Percentiles rank a stretch among this genome's conserved stretches.
Conservation (phyloP, 163 green algal genomes). For the Botryococcus braunii region DNA sequence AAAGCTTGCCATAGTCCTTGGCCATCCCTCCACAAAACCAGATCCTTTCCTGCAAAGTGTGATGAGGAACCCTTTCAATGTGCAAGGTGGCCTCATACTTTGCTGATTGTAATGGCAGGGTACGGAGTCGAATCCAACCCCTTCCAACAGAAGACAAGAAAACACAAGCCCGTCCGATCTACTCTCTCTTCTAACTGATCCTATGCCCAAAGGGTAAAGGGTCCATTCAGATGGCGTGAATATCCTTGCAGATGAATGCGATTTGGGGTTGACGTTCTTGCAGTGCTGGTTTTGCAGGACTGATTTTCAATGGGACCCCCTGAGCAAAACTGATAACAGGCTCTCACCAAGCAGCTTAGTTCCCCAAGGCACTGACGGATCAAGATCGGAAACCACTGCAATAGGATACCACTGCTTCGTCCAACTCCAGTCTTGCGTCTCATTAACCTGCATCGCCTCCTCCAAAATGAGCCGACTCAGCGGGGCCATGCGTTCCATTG, state of each 20-base stretch:
- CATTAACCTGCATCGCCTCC: too few relatives aligned
- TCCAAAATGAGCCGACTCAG: too few relatives aligned
- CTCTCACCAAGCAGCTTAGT: slow-evolving; percentile 38
- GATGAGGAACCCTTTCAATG: neutral
- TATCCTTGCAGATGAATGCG: neutral
- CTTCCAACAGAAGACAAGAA: neutral
- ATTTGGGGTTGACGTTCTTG: neutral
- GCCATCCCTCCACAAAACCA: slow-evolving; percentile 26
- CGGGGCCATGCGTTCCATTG: too few relatives aligned
- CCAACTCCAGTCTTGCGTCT: too few relatives aligned
- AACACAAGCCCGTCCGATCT: neutral
- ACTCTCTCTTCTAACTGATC: neutral
- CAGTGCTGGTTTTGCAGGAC: neutral
- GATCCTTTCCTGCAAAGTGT: slow-evolving; percentile 17
- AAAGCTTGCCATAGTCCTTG: slow-evolving; percentile 29
- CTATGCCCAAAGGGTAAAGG: neutral
- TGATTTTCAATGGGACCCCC: neutral
- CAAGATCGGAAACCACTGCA: slow-evolving; percentile 16
- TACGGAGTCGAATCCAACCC: neutral
- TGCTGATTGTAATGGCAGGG: neutral
- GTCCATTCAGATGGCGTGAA: neutral
- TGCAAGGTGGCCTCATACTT: neutral
- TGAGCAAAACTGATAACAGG: neutral
- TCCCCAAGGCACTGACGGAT: slow-evolving; percentile 32
- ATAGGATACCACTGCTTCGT: slow-evolving; percentile 38